Base-by-base conservation (phyloP, 192 early-diverging fungal genomes). In the Umbelopsis ramanniana region DNA sequence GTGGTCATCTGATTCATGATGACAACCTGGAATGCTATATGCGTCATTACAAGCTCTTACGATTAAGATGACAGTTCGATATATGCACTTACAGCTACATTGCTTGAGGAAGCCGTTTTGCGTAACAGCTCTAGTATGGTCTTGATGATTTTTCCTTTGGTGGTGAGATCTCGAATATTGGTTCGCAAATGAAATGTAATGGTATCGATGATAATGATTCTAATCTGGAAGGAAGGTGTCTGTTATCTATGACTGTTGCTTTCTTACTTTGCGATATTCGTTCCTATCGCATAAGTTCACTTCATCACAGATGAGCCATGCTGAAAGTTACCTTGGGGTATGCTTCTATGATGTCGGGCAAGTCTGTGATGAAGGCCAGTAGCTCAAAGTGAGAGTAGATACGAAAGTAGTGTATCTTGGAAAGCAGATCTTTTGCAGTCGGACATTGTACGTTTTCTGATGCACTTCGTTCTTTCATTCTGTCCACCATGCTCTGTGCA, bases 141-240 rank as follows among this genome's bases (percentile, higher is more conserved):
- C 57, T 63, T 63, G 33, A 63, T 63, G 12, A 63, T 63, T n/a
- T 63, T 63, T 26, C 57, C n/a, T 63, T 63, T 63, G 5, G 57
- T 37, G 2, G 33, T 29, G 29, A 63, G 19, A 12, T 63, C 57
- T 63, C 57, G 33, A 37, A 63, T 63, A 37, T 63, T 63, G 17
- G 57, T 63, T 37, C 57, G 8, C 29, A 63, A 63, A 37, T 63
- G 57, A 35, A 63, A 63, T 35, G 57, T n/a, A 17, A 63, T 63
- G 33, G 57, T 63, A 63, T 63, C 57, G 0, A 63, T 63, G 33
- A 63, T 37, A 17, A 63, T 37, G 29, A 33, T 19, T 63, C 57
- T 63, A 63, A 63, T 63, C 57, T 63, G 11, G 40, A 43, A 10
- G 26, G 21, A 24, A 4, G 17, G 57, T 19, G 15, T 14, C 57